A percentile compares a stretch with the other conserved stretches of the same genome.
phyloP scores from a whole-genome alignment of 1,284 basidiomycete genomes.

The Leucoagaricus sp. region DNA sequence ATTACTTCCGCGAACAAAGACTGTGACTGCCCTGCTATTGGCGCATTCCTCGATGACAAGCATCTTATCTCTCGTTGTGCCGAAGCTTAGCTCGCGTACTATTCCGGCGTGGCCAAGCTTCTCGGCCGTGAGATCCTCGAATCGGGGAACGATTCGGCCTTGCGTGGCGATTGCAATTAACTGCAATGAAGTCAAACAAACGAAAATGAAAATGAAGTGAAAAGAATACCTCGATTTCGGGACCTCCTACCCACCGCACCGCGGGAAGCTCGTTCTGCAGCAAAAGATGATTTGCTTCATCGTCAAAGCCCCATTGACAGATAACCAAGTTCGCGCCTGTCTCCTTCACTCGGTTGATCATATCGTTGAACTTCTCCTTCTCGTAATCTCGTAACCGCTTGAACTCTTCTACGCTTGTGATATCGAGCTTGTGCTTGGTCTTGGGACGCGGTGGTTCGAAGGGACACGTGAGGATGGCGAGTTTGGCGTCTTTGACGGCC shows the following conservation, averaged over 20 bases:
- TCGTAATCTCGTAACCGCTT: conserved; percentile 95
- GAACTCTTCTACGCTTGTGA: conserved; percentile 97
- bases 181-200: conserved; percentile 39
- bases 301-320: conserved; percentile 99
- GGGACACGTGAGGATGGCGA: conserved; percentile 98
- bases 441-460: conserved; percentile 99
- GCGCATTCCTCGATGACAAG: conserved; percentile 98
- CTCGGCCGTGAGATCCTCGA: conserved; percentile 90
- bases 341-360: conserved; percentile 97
- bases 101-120: conserved; percentile 94
- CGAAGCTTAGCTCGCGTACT: conserved; percentile 93
- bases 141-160: conserved; percentile 96
- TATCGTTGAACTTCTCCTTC: conserved; percentile 93
- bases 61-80: conserved; percentile 99
- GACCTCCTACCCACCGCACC: conserved; percentile 99
- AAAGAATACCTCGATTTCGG: conserved; percentile 89
- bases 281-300: conserved; percentile 97
- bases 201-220: not conserved
- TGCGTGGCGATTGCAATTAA: conserved; percentile 98
- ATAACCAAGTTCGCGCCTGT: conserved; percentile 99
- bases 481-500: conserved; percentile 83
- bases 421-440: conserved; percentile 99
- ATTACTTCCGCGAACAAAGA: conserved; percentile 97
- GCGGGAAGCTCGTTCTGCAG: conserved; percentile 98
- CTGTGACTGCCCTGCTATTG: conserved; percentile 94